Conservation (phyloP, 257 asterid species). For the Penstemon davidsonii region DNA sequence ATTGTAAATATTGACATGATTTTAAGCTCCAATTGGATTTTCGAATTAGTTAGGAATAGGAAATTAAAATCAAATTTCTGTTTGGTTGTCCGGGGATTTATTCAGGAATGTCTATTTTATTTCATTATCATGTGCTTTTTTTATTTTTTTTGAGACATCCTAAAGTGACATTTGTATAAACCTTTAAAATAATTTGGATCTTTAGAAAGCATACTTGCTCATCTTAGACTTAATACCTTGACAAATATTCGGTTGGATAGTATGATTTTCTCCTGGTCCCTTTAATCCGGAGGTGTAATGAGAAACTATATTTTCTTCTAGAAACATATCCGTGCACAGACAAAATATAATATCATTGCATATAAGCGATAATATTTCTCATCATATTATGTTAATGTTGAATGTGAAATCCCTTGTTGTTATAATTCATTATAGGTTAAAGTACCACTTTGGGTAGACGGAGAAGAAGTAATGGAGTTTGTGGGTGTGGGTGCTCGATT, state of each 20-base stretch:
- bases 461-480: constrained; percentile 71
- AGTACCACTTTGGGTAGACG: constrained; percentile 83
- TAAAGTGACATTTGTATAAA: neutral
- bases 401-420: neutral
- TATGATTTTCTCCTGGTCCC: too few relatives aligned
- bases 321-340: neutral
- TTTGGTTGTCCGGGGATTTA: neutral
- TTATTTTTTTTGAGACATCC: neutral
- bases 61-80: too few relatives aligned
- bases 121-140: neutral
- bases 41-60: neutral
- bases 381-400: neutral
- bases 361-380: neutral
- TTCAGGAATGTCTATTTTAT: neutral
- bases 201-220: too few relatives aligned
- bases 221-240: neutral
- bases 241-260: neutral
- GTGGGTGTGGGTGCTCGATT: constrained; percentile 98
- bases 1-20: neutral
- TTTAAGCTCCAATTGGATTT: constrained; percentile 10
- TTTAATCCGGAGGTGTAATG: too few relatives aligned
- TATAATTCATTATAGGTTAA: constrained; percentile 54
- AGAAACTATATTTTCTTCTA: too few relatives aligned
- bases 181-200: neutral
- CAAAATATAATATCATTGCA: neutral